Evolutionary conservation across 2,329 filamentous ascomycete genomes (phyloP).

Genomic region (Rachicladosporium sp.): DNA sequence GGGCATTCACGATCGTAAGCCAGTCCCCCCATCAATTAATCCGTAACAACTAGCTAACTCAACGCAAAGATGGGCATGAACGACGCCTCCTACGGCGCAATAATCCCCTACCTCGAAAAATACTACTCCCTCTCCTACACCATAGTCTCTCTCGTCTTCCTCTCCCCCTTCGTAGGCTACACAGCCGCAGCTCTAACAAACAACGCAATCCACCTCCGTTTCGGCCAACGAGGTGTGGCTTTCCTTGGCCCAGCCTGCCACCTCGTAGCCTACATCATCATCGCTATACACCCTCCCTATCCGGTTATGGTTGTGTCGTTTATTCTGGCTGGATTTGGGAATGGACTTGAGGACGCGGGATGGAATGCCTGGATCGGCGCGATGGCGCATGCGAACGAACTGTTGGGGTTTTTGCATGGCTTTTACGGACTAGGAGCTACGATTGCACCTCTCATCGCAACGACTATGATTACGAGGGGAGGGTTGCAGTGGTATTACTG

Average conservation of each 20-base stretch:
- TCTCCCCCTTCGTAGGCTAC: conserved; percentile 56
- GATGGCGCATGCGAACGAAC: conserved; percentile 61
- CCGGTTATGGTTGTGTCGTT: conserved; percentile 53
- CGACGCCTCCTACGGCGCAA: conserved; percentile 43
- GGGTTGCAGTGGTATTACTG: conserved; percentile 56
- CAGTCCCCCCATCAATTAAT: conserved; percentile 42
- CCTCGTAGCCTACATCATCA: conserved; percentile 51
- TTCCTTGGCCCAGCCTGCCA: conserved; percentile 52
- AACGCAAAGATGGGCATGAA: conserved; percentile 53
- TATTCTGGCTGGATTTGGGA: conserved; percentile 57
- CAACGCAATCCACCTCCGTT: conserved; percentile 49
- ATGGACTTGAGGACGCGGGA: conserved; percentile 52
- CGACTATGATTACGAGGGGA: conserved; percentile 56
- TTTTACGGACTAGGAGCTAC: conserved; percentile 62
- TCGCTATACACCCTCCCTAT: conserved; percentile 57
- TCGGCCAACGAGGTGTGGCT: conserved; percentile 62
- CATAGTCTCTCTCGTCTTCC: conserved; percentile 53
- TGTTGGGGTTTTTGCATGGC: conserved; percentile 61
- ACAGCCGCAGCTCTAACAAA: conserved; percentile 51
- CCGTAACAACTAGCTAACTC: conserved; percentile 46
- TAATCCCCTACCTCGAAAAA: conserved; percentile 44
- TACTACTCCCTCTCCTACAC: conserved; percentile 53
- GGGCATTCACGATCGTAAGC: conserved; percentile 42
- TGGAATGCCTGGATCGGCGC: conserved; percentile 56
- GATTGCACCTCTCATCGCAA: conserved; percentile 57